These are phyloP conservation scores for Alternaria triticimaculans DNA, from an alignment of 2,329 filamentous ascomycete genomes.

Conservation along the genomic window DNA sequence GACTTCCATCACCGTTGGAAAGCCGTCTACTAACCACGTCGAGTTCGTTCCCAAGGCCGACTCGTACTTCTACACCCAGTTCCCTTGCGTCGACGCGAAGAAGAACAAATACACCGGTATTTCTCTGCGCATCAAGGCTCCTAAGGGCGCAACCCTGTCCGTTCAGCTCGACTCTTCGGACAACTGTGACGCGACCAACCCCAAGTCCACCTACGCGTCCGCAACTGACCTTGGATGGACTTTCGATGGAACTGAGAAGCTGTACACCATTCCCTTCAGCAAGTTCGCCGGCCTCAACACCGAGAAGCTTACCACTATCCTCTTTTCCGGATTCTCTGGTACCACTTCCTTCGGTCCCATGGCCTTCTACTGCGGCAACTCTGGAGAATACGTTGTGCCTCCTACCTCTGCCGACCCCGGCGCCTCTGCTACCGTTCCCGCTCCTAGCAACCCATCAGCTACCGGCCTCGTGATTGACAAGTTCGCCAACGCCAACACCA, in stretches of 20 bases:
- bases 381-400: slow-evolving; percentile 59
- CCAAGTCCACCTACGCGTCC: slow-evolving; percentile 49
- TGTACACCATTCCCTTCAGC: slow-evolving; percentile 65
- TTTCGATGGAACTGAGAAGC: slow-evolving; percentile 65
- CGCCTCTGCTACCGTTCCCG: slow-evolving; percentile 58
- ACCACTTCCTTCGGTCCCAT: slow-evolving; percentile 63
- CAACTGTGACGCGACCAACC: slow-evolving; percentile 52
- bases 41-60: slow-evolving; percentile 58
- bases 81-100: slow-evolving; percentile 61
- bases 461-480: slow-evolving; percentile 65
- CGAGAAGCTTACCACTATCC: slow-evolving; percentile 60
- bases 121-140: slow-evolving; percentile 62
- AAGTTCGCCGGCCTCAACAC: slow-evolving; percentile 60
- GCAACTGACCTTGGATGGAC: slow-evolving; percentile 63
- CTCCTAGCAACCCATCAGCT: slow-evolving; percentile 56
- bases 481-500: slow-evolving; percentile 61
- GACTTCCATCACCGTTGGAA: slow-evolving; percentile 62
- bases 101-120: slow-evolving; percentile 62
- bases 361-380: slow-evolving; percentile 64
- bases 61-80: slow-evolving; percentile 66
- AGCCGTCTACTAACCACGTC: slow-evolving; percentile 54
- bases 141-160: slow-evolving; percentile 58
- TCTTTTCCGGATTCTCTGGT: slow-evolving; percentile 57
- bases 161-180: slow-evolving; percentile 60
- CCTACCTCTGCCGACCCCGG: slow-evolving; percentile 50